Conservation (phyloP, 306 rosid genomes). For the Casuarina cunninghamiana region DNA sequence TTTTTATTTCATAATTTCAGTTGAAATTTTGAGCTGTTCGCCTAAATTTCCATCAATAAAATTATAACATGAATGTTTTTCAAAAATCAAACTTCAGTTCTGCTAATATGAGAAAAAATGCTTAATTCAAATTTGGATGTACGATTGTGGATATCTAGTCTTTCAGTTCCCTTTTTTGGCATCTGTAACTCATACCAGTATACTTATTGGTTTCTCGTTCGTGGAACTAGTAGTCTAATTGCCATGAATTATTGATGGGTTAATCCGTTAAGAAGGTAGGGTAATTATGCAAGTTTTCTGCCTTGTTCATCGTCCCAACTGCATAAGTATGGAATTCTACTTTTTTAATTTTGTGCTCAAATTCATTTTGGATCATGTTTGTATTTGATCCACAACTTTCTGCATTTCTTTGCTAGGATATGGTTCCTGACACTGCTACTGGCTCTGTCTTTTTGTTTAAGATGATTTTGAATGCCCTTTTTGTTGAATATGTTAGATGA, state of each 20-base stretch:
- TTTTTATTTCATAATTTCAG: background rate
- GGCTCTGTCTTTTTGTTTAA: background rate
- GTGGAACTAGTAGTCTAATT: background rate
- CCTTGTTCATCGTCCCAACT: background rate
- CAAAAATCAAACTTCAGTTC: background rate
- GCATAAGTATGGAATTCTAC: background rate
- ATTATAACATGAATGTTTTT: background rate
- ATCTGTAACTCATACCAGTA: no score
- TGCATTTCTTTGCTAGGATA: background rate
- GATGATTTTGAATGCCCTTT: background rate
- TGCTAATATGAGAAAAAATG: background rate
- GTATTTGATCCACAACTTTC: background rate
- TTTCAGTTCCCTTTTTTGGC: no score
- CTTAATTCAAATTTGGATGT: background rate
- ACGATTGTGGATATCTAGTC: no score
- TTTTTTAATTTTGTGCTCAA: background rate
- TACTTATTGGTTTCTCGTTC: background rate
- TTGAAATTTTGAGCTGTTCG: background rate
- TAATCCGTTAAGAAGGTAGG: background rate
- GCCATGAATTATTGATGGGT: background rate
- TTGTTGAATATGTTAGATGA: background rate
- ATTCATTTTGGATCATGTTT: background rate
- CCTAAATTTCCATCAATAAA: background rate
- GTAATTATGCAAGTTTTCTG: background rate
- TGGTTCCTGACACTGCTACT: background rate